These are phyloP conservation scores for Candida pseudoviswanathii DNA, from an alignment of 1,139 yeast genomes.

Conservation along the genomic window DNA sequence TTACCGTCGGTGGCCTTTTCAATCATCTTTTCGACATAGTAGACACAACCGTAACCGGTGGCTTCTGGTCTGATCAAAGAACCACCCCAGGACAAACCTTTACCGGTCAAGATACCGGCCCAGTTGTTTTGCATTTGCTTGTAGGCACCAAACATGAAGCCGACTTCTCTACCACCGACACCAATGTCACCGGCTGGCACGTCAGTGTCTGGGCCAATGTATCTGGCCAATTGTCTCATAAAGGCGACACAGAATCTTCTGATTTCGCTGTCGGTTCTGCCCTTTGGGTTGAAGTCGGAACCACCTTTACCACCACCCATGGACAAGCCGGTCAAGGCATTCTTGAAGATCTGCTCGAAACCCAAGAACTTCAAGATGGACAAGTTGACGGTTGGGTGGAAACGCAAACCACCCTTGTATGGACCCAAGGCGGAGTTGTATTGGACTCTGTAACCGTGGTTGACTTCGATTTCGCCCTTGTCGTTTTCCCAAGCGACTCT, in stretches of 20 bases:
- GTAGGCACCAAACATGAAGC: constrained; percentile 96
- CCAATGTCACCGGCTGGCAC: constrained; percentile 98
- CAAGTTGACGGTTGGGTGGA: constrained; percentile 95
- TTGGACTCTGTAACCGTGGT: constrained; percentile 98
- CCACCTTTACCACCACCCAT: constrained; percentile 99
- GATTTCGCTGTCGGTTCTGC: constrained; percentile 87
- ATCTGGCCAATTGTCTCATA: constrained; percentile 94
- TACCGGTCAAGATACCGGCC: constrained; percentile 98
- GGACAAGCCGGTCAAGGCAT: constrained; percentile 94
- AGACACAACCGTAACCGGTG: constrained; percentile 96
- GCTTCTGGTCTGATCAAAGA: constrained; percentile 99
- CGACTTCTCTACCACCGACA: constrained; percentile 91
- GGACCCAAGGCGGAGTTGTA: constrained; percentile 98
- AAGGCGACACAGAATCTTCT: constrained; percentile 95
- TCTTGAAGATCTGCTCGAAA: constrained; percentile 97
- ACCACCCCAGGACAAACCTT: constrained; percentile 98
- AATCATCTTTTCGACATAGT: constrained; percentile 97
- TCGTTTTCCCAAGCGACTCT: constrained; percentile 98
- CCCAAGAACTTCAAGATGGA: constrained; percentile 95
- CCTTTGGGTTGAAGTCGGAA: constrained; percentile 96
- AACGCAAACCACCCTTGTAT: constrained; percentile 97
- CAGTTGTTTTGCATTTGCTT: constrained; percentile 87
- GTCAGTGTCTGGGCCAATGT: constrained; percentile 96
- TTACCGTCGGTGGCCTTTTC: constrained; percentile 88
- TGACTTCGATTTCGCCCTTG: constrained; percentile 86